These are phyloP conservation scores for Citrus glauca DNA, from an alignment of 345 rosid species.

Conservation along the genomic window DNA sequence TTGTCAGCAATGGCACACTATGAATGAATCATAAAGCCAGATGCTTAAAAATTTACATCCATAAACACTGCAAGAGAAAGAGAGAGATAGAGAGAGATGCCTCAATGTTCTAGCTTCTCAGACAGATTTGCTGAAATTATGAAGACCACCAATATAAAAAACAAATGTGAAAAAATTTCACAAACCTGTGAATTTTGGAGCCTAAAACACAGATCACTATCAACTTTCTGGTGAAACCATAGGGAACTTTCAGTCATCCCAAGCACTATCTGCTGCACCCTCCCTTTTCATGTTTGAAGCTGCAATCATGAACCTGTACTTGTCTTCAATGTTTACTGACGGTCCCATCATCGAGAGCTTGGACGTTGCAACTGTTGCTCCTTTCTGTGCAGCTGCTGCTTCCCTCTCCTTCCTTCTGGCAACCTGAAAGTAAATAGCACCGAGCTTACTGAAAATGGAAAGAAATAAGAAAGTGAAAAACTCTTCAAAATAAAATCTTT, in stretches of 20 bases:
- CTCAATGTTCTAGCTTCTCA: neutral
- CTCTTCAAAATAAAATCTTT: neutral
- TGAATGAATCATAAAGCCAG: conserved; percentile 1
- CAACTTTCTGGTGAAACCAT: conserved; percentile 2
- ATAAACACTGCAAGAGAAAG: neutral
- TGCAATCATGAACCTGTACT: conserved; percentile 37
- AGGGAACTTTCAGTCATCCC: conserved; percentile 26
- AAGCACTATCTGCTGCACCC: conserved; percentile 41
- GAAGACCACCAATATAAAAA: neutral
- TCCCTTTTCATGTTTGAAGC: conserved; percentile 20
- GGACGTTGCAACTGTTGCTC: conserved; percentile 22
- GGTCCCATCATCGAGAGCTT: conserved; percentile 18
- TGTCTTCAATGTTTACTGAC: conserved; percentile 35
- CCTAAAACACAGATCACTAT: neutral
- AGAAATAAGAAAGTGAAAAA: neutral
- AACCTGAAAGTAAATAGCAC: conserved; percentile 16
- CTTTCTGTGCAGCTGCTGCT: conserved; percentile 31
- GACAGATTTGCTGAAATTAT: neutral
- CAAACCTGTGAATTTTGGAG: conserved; percentile 14
- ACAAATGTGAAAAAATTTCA: neutral
- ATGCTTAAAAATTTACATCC: neutral
- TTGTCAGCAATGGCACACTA: neutral
- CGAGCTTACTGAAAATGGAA: neutral
- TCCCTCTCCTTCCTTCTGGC: conserved; percentile 39
- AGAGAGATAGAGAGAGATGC: neutral